Conservation (phyloP, 108 stramenopile species). For the Cyclotella cryptica region DNA sequence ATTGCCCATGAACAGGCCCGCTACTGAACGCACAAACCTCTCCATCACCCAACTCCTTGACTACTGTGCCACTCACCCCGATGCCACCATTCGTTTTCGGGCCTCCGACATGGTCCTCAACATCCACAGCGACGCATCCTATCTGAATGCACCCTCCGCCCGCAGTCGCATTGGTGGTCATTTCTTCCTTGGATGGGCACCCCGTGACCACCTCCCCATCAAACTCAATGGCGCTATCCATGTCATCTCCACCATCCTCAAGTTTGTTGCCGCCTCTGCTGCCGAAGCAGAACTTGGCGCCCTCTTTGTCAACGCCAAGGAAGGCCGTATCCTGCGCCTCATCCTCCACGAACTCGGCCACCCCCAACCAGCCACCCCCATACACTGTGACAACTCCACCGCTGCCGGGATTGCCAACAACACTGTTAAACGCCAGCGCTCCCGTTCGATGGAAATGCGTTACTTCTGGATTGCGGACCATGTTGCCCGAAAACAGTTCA, state of each 20-base stretch:
- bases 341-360: conserved; percentile 48
- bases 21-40: conserved; percentile 11
- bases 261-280: conserved; percentile 31
- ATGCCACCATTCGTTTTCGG: conserved; percentile 23
- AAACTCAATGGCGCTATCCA: conserved; percentile 29
- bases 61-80: conserved; percentile 49
- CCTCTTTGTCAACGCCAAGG: conserved; percentile 40
- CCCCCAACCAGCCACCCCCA: conserved; percentile 54
- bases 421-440: conserved; percentile 56
- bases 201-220: background rate
- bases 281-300: conserved; percentile 58
- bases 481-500: background rate
- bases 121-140: conserved; percentile 50
- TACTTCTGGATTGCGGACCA: conserved; percentile 13
- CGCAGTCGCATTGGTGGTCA: conserved; percentile 44
- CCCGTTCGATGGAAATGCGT: conserved; percentile 20
- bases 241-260: conserved; percentile 29
- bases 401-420: conserved; percentile 57
- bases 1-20: conserved; percentile 43
- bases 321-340: conserved; percentile 26
- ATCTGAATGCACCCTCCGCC: conserved; percentile 42
- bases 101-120: conserved; percentile 36
- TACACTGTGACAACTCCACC: conserved; percentile 47
- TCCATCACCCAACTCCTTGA: conserved; percentile 41
- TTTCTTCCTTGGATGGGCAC: conserved; percentile 30